Percentiles rank a stretch among this genome's conserved stretches.
Conservation (phyloP, 148 eudicot species). For the Cornus florida region DNA sequence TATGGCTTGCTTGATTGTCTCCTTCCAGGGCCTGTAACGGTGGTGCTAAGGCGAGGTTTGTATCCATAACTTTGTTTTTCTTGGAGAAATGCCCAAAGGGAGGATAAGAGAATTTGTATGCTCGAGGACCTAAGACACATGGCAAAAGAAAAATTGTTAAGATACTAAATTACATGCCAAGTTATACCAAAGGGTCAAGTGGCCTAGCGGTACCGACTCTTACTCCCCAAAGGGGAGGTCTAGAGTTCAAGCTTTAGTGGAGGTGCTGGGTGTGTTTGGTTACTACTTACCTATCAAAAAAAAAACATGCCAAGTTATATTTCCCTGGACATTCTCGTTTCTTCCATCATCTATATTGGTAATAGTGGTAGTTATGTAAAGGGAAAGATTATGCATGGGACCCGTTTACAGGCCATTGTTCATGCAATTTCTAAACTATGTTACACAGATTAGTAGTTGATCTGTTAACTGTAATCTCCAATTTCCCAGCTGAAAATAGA, state of each 20-base stretch:
- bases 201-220: too few species aligned
- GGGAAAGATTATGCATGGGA: not conserved
- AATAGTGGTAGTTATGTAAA: not conserved
- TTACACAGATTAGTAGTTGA: not conserved
- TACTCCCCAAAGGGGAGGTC: too few species aligned
- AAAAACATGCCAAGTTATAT: too few species aligned
- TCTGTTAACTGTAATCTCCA: not conserved
- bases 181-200: too few species aligned
- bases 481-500: not conserved
- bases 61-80: slow-evolving; percentile 1
- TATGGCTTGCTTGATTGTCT: slow-evolving; percentile 67
- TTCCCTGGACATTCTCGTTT: not conserved
- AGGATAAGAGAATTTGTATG: not conserved
- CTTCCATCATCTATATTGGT: slow-evolving; percentile 1
- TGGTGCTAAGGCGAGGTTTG: slow-evolving; percentile 81
- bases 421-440: not conserved
- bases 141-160: too few species aligned
- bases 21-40: slow-evolving; percentile 96
- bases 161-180: too few species aligned
- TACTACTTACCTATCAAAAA: too few species aligned
- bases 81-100: not conserved
- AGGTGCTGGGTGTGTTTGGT: too few species aligned
- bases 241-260: too few species aligned
- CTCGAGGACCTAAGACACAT: not conserved
- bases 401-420: not conserved